Evolutionary conservation across 2,329 filamentous ascomycete genomes (phyloP), one percentile per base, ranked within the genome.

Genomic region (Sporothrix phasma): DNA sequence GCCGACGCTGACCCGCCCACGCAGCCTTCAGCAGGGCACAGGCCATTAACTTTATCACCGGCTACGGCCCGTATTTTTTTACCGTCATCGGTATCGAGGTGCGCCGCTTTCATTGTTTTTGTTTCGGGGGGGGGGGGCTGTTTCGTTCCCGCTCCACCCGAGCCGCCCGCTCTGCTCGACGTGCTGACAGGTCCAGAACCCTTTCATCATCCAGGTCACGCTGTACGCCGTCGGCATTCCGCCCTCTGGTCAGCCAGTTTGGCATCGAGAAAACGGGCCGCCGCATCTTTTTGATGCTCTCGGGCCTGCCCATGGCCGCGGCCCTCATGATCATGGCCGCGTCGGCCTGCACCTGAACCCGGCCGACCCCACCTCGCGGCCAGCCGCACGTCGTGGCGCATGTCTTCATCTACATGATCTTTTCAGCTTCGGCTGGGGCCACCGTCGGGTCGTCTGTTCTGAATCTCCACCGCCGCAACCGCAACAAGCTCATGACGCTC

Each of bases 41-140:
- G 54, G 54, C n/a, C 7, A 45, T 59, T 37, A 59, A 59, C 19
- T 59, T 59, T 15, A 59, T 59, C 54, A 45, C 37, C 11, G 54
- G 54, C 5, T 59, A 59, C 37, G 54, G 54, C 22, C 37, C 39
- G 19, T 59, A 59, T 24, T 59, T 59, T 19, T 59, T 59, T 15
- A 59, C 54, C 5, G 54, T 45, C 54, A 59, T 59, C 22, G 54
- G 54, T 17, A 45, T 59, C 11, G 37, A 59, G 54, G 54, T 59
- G 29, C 5, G 54, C n/a, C n/a, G n/a, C n/a, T n/a, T n/a, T n/a
- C n/a, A n/a, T n/a, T n/a, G n/a, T n/a, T n/a, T n/a, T n/a, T n/a
- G n/a, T n/a, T n/a, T n/a, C n/a, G n/a, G n/a, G n/a, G n/a, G n/a
- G n/a, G n/a, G n/a, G n/a, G n/a, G n/a, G n/a, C n/a, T n/a, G n/a